Conservation (phyloP, 169 alveolate species). For the Babesia sp. region DNA sequence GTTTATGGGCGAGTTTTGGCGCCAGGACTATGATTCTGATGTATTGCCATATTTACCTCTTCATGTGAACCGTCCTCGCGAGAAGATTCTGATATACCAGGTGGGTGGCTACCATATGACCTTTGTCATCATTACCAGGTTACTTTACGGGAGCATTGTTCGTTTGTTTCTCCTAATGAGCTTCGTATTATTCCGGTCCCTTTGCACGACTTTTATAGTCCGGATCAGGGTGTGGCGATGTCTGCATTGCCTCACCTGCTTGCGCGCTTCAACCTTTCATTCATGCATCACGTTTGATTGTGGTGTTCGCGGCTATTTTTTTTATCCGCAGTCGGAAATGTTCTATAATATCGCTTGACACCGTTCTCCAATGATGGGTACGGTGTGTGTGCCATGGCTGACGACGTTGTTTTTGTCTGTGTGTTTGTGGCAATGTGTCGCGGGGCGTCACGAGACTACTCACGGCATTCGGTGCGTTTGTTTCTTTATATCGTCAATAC, state of each 20-base stretch:
- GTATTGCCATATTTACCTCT: constrained; percentile 73
- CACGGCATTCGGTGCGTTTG: background rate
- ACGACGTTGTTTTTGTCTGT: constrained; percentile 9
- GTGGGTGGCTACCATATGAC: background rate
- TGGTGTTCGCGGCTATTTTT: background rate
- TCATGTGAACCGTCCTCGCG: constrained; percentile 71
- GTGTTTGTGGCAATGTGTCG: background rate
- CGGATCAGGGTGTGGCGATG: constrained; percentile 52
- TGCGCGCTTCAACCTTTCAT: constrained; percentile 52
- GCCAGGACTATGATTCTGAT: constrained; percentile 66
- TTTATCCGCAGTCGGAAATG: background rate
- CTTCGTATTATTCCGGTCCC: constrained; percentile 29
- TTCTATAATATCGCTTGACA: background rate
- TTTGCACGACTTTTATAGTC: constrained; percentile 46
- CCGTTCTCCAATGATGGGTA: background rate
- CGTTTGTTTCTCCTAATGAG: constrained; percentile 33
- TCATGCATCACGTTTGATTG: constrained; percentile 44
- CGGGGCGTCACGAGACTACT: background rate
- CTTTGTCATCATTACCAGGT: constrained; percentile 11
- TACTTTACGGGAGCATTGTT: constrained; percentile 27
- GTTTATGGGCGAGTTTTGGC: constrained; percentile 76
- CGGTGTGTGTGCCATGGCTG: constrained; percentile 10
- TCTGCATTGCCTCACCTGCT: constrained; percentile 61
- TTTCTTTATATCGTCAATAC: background rate
- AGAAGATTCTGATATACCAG: constrained; percentile 65